Conservation (phyloP, 2,329 filamentous ascomycete genomes). For the Fusarium virguliforme region DNA sequence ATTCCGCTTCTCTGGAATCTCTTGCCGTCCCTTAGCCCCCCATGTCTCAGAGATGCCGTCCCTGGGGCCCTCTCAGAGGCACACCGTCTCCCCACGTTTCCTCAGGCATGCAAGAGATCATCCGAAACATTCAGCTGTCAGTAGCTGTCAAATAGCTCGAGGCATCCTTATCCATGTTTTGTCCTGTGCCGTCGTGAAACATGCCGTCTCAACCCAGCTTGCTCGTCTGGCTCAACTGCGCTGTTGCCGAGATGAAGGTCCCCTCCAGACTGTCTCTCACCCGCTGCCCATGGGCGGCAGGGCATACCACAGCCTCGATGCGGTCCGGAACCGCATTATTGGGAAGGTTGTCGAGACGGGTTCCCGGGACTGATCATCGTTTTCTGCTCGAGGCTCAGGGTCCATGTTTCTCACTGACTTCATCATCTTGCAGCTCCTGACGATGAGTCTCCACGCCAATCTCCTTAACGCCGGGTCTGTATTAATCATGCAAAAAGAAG, state of each 20-base stretch:
- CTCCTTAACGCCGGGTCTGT: conserved; percentile 13
- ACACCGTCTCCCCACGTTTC: conserved; percentile 28
- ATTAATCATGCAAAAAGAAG: conserved; percentile 21
- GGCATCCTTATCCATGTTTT: conserved; percentile 7
- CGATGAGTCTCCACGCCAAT: conserved; percentile 1
- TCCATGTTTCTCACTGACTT: conserved; percentile 4
- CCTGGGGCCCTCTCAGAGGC: conserved; percentile 10
- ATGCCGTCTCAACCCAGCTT: conserved; percentile 12
- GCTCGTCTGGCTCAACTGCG: conserved; percentile 1
- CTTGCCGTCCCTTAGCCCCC: conserved; percentile 22
- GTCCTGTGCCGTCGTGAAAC: conserved; percentile 15
- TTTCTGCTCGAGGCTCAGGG: not conserved
- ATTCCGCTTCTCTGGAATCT: conserved; percentile 36
- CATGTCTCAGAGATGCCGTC: conserved; percentile 30
- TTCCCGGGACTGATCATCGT: conserved; percentile 20
- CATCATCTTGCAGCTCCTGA: not conserved
- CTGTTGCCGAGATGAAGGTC: conserved; percentile 18
- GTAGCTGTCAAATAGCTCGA: conserved; percentile 14
- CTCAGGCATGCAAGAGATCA: conserved; percentile 31
- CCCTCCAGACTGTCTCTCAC: conserved; percentile 12
- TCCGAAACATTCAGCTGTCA: conserved; percentile 30
- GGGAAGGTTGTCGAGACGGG: conserved; percentile 20
- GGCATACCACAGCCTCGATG: conserved; percentile 20
- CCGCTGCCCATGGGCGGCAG: conserved; percentile 5
- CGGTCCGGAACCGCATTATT: conserved; percentile 12